Evolutionary conservation across 768 basidiomycete genomes (phyloP), one percentile per base, ranked within the genome.

Genomic region (Tricholoma furcatifolium): DNA sequence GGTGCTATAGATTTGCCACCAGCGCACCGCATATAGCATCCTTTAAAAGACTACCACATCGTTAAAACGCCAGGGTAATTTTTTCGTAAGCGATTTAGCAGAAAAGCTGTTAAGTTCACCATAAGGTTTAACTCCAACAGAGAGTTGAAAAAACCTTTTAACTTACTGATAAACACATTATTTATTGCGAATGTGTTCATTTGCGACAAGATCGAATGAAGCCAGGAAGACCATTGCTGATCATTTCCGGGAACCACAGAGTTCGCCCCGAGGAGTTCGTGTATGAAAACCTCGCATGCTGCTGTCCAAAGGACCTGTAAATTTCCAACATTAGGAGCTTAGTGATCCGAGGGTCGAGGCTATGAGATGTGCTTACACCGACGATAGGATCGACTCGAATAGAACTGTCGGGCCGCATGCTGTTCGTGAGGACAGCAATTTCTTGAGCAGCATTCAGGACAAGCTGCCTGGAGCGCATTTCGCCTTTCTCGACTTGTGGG

Each of bases 241-340:
- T 54, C 54, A 31, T 45, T 53, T 34, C 45, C 53, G 0, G 40
- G 42, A 6, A 43, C n/a, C 15, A 40, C 40, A 18, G 59, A 50
- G 36, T 58, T 54, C 9, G 31, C 11, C 17, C 42, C 47, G 3
- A 41, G 39, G 24, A 59, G 54, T 43, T 61, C 60, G 18, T 47
- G 46, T 14, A 59, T 51, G 24, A 61, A 56, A 5, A 61, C 60
- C 27, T 61, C 60, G 32, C 57, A 57, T 21, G 60, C 55, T 17
- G 55, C 43, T 18, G 57, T 56, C 57, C 60, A 61, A 18, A 61
- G 46, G 17, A 61, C 57, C 60, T 61, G 36, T 11, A 34, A 30
- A 31, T 42, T 18, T 38, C 32, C 43, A 8, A 10, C 30, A 35
- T 24, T 10, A 44, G 38, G 1, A 49, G 17, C 1, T 18, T 3